phyloP scores from a whole-genome alignment of 495 filamentous ascomycete genomes.

The Bombardia bombarda region DNA sequence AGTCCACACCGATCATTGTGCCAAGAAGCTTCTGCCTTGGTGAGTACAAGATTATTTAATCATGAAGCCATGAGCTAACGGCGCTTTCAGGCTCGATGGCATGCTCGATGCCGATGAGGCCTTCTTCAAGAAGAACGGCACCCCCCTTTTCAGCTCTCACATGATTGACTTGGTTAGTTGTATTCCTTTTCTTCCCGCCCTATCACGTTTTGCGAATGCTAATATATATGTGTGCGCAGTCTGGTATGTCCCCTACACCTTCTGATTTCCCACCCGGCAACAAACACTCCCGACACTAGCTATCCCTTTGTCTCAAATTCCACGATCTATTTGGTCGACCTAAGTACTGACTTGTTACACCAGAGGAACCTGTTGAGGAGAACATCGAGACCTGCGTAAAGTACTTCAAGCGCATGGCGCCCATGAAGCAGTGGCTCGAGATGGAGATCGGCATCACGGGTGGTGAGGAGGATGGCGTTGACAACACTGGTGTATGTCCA shows the following conservation, averaged over 20 bases:
- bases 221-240: no score
- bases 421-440: conserved; percentile 98
- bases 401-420: conserved; percentile 84
- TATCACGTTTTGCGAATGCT: no score
- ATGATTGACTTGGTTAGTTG: conserved; percentile 77
- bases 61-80: no score
- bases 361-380: conserved; percentile 76
- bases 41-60: no score
- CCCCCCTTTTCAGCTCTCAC: conserved; percentile 90
- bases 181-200: not conserved
- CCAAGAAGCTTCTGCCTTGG: conserved; percentile 77
- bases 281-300: no score
- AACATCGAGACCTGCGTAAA: conserved; percentile 88
- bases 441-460: conserved; percentile 58
- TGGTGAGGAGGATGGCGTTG: conserved; percentile 84
- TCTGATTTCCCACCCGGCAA: no score
- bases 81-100: conserved; percentile 96
- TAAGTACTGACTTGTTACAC: not conserved
- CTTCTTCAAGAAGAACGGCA: conserved; percentile 85
- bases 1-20: conserved; percentile 63
- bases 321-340: not conserved
- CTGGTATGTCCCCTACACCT: conserved; percentile 15
- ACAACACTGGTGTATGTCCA: conserved; percentile 78
- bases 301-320: no score
- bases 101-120: conserved; percentile 88